A percentile compares a stretch with the other conserved stretches of the same genome.
Conservation (phyloP, 139 green algal species). For the Eudorina sp. region DNA sequence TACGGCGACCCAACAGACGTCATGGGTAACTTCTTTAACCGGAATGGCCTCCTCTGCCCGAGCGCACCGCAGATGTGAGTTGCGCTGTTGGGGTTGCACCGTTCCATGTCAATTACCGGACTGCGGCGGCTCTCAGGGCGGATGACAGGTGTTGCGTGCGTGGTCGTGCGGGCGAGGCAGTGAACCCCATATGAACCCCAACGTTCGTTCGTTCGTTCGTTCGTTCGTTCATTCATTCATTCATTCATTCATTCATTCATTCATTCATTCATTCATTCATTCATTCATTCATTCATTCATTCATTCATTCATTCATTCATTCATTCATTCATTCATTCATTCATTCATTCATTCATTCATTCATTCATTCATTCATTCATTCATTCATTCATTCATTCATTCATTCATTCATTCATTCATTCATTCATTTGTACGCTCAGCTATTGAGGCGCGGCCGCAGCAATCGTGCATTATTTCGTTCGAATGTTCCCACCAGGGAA, state of each 20-base stretch:
- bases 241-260: too few species aligned
- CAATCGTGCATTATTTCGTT: neutral
- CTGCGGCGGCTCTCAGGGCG: neutral
- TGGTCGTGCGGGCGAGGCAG: too few species aligned
- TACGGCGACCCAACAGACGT: slow-evolving; percentile 42
- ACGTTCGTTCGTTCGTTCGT: neutral
- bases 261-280: too few species aligned
- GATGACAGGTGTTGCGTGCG: neutral
- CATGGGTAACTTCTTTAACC: neutral
- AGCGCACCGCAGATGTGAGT: slow-evolving; percentile 12
- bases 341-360: too few species aligned
- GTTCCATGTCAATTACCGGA: neutral
- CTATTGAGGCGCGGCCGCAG: neutral
- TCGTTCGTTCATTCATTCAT: neutral
- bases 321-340: too few species aligned
- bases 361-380: too few species aligned
- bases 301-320: too few species aligned
- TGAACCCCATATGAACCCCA: too few species aligned
- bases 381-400: too few species aligned
- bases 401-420: too few species aligned
- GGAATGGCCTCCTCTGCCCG: slow-evolving; percentile 7
- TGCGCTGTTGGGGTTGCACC: neutral
- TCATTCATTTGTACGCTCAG: neutral
- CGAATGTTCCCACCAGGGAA: too few species aligned
- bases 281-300: too few species aligned